Evolutionary conservation across 2,329 filamentous ascomycete species (phyloP).

Genomic region (Xylaria sp.): DNA sequence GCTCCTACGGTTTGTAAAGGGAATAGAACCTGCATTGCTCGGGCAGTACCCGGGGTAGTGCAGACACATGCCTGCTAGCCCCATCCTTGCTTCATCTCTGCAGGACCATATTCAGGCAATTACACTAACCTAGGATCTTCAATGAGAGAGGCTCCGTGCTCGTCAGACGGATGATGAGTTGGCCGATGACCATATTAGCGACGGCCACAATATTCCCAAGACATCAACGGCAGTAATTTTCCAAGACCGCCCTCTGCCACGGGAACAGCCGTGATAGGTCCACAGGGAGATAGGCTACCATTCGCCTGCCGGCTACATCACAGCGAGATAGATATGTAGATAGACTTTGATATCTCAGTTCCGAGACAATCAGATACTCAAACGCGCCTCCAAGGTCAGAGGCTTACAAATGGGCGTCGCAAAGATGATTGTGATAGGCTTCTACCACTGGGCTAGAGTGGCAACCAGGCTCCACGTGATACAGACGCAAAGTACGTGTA

Average conservation of each 20-base stretch:
- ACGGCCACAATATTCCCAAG: neutral
- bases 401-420: neutral
- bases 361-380: neutral
- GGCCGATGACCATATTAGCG: neutral
- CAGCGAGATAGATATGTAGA: neutral
- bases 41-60: neutral
- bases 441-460: slow-evolving; percentile 2
- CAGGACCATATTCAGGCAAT: neutral
- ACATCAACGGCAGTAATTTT: neutral
- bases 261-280: neutral
- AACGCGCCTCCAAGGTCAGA: neutral
- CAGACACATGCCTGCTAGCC: neutral
- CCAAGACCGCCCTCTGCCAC: neutral
- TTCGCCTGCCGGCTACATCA: neutral
- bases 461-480: neutral
- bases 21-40: neutral
- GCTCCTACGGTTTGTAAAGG: neutral
- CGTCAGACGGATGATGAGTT: slow-evolving; percentile 14
- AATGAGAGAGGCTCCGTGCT: neutral
- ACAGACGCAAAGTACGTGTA: slow-evolving; percentile 3
- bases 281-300: neutral
- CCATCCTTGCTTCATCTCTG: slow-evolving; percentile 1
- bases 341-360: neutral
- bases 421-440: neutral
- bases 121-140: slow-evolving; percentile 4